phyloP scores from a whole-genome alignment of 179 eudicot genomes.

The Heliamphora ciliata region DNA sequence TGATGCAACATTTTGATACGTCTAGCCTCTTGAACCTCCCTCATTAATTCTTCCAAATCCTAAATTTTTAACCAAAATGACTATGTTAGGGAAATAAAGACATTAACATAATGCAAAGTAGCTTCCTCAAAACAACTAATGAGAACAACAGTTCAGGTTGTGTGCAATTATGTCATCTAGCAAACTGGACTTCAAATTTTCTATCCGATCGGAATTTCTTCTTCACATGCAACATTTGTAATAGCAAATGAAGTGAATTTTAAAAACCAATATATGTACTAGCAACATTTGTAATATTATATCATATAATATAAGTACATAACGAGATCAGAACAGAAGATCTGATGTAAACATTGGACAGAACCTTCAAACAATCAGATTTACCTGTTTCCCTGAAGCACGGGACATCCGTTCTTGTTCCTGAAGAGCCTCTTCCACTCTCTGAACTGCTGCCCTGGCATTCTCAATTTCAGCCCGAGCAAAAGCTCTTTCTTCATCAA shows the following conservation, averaged over 20 bases:
- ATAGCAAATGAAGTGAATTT: not conserved
- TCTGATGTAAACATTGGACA: not conserved
- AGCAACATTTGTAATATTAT: not conserved
- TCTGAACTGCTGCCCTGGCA: conserved; percentile 91
- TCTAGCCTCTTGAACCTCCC: conserved; percentile 96
- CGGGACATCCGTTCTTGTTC: conserved; percentile 74
- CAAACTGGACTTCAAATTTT: not conserved
- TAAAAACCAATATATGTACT: not conserved
- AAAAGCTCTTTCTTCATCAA: conserved; percentile 87
- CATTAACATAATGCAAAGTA: not conserved
- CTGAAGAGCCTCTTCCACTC: conserved; percentile 90
- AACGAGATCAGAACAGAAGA: not conserved
- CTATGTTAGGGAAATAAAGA: conserved; percentile 2
- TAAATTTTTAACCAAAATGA: conserved; percentile 20
- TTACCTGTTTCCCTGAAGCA: conserved; percentile 79
- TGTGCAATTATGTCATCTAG: not conserved
- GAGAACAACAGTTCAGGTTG: not conserved
- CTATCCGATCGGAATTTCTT: not conserved
- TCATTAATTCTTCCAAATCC: conserved; percentile 84
- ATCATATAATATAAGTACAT: not conserved
- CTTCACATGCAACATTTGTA: not conserved
- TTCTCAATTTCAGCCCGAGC: conserved; percentile 94
- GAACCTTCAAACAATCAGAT: not conserved
- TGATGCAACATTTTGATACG: conserved; percentile 95
- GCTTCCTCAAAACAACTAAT: not conserved